phyloP scores from a whole-genome alignment of 371 early-diverging fungal genomes.

The Syncephalastrum racemosum region DNA sequence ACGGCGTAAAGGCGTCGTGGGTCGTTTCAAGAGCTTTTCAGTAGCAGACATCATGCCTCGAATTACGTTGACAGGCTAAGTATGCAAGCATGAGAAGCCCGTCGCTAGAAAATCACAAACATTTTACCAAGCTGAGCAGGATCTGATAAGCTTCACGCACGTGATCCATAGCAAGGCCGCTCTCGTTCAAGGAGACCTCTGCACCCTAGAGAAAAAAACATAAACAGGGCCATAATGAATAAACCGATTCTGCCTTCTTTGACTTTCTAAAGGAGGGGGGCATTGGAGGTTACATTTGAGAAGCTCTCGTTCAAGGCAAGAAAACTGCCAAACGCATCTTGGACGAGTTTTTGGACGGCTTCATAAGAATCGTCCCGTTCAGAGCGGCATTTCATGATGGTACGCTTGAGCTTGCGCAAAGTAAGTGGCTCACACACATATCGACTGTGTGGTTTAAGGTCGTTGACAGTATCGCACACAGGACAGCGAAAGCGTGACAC shows the following conservation, averaged over 20 bases:
- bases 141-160: slow-evolving; percentile 71
- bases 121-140: slow-evolving; percentile 62
- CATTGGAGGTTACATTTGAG: slow-evolving; percentile 59
- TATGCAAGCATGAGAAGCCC: neutral
- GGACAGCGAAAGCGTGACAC: slow-evolving; percentile 85
- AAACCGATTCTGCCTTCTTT: neutral
- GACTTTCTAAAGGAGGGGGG: neutral
- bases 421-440: slow-evolving; percentile 47
- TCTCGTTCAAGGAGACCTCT: slow-evolving; percentile 55
- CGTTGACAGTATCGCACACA: slow-evolving; percentile 88
- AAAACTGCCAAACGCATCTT: slow-evolving; percentile 67
- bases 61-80: slow-evolving; percentile 57
- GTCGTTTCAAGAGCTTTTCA: slow-evolving; percentile 76
- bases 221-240: neutral
- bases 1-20: slow-evolving; percentile 59
- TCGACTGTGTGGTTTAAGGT: slow-evolving; percentile 53
- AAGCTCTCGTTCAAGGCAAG: slow-evolving; percentile 76
- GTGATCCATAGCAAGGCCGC: slow-evolving; percentile 68
- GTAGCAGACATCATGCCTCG: slow-evolving; percentile 78
- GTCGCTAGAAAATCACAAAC: slow-evolving; percentile 4
- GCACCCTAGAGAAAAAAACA: slow-evolving; percentile 37
- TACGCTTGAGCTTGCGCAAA: slow-evolving; percentile 45
- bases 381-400: slow-evolving; percentile 34
- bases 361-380: slow-evolving; percentile 41
- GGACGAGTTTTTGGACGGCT: slow-evolving; percentile 56